Percentiles rank a stretch among this genome's conserved stretches.
phyloP scores from a whole-genome alignment of 805 yeast species.

The Saccharomycopsis sp. region DNA sequence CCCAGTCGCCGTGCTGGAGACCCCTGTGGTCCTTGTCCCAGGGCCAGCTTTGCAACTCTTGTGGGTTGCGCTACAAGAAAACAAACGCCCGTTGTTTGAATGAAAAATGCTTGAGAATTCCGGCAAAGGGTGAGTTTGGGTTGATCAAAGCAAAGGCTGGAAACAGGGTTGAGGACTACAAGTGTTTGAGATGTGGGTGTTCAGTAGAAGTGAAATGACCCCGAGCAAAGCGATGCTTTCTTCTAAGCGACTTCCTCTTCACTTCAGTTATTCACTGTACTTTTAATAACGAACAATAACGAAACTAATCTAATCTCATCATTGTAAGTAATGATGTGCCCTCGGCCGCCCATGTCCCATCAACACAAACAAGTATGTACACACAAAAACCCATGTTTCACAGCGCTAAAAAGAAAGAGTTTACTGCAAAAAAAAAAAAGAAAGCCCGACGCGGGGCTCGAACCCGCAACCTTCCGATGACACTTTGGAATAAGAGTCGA shows the following conservation, averaged over 20 bases:
- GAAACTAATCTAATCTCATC: background rate
- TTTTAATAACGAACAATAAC: too few species aligned
- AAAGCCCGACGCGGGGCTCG: conserved; percentile 45
- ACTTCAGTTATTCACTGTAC: too few species aligned
- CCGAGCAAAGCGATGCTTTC: too few species aligned
- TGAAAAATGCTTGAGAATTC: conserved; percentile 69
- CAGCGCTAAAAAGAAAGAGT: too few species aligned
- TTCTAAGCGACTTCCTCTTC: too few species aligned
- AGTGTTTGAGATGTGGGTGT: conserved; percentile 53
- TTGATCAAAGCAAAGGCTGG: conserved; percentile 70
- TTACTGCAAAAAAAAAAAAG: conserved; percentile 23
- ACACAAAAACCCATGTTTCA: too few species aligned
- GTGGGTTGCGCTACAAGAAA: conserved; percentile 91
- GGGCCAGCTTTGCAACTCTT: conserved; percentile 95
- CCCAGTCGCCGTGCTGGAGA: conserved; percentile 96
- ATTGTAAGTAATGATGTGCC: too few species aligned
- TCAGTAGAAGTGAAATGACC: conserved; percentile 39
- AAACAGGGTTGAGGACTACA: conserved; percentile 31
- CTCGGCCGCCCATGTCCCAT: too few species aligned
- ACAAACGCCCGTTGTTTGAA: conserved; percentile 87
- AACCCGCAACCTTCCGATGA: conserved; percentile 46
- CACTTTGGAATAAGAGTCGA: conserved; percentile 37
- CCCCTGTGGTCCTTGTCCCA: conserved; percentile 89
- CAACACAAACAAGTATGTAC: too few species aligned
- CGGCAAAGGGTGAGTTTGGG: conserved; percentile 94